phyloP scores from a whole-genome alignment of 345 rosid species.

The Syzygium jambos region DNA sequence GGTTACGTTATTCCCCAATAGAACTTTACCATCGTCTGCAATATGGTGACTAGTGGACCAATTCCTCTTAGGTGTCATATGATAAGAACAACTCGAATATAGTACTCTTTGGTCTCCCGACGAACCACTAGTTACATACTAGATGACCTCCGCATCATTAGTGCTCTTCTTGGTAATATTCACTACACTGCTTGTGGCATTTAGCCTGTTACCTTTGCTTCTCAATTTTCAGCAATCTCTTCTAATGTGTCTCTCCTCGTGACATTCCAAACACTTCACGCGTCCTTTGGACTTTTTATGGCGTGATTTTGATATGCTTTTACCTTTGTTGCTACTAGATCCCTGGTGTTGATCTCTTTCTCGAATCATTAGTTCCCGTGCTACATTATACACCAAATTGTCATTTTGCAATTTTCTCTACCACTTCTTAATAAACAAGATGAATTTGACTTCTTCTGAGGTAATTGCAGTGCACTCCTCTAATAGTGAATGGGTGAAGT shows the following conservation, averaged over 20 bases:
- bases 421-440: neutral
- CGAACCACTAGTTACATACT: neutral
- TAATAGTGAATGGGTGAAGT: neutral
- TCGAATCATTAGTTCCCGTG: no score
- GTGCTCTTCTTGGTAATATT: neutral
- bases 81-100: neutral
- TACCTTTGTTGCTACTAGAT: neutral
- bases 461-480: neutral
- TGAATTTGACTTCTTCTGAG: neutral
- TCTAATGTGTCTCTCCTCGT: neutral
- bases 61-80: neutral
- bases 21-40: neutral
- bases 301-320: neutral
- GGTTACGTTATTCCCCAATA: neutral
- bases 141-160: neutral
- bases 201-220: neutral
- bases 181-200: neutral
- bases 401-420: neutral
- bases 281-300: neutral
- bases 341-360: neutral
- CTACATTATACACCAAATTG: neutral
- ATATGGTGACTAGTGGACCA: neutral
- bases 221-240: neutral
- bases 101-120: neutral
- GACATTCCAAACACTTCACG: neutral